Evolutionary conservation across 345 rosid genomes (phyloP).

Genomic region (Arabidopsis arenosa): DNA sequence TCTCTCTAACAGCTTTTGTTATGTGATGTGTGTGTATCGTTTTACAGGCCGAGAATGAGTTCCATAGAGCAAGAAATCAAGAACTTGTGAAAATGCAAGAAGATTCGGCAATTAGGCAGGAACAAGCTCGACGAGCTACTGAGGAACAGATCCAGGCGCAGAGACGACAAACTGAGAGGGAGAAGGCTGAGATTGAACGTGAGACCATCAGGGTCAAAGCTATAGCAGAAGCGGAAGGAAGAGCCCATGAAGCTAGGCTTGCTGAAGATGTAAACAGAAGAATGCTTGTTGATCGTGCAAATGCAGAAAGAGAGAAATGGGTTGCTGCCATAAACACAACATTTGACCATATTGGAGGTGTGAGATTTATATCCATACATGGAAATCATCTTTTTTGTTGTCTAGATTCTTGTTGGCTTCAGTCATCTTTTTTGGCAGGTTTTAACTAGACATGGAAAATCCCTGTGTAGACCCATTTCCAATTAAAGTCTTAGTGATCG

Average conservation of each 20-base stretch:
- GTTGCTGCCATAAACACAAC: slow-evolving; percentile 95
- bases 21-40: not conserved
- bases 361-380: slow-evolving; percentile 3
- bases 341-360: slow-evolving; percentile 98
- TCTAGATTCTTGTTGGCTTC: not conserved
- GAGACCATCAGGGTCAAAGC: slow-evolving; percentile 94
- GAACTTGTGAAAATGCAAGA: slow-evolving; percentile 96
- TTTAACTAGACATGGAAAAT: slow-evolving; percentile 6
- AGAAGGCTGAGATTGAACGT: slow-evolving; percentile 95
- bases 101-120: slow-evolving; percentile 88
- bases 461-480: not conserved
- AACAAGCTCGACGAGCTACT: slow-evolving; percentile 92
- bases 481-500: not conserved
- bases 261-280: slow-evolving; percentile 97
- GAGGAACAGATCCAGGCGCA: slow-evolving; percentile 99
- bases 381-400: not conserved
- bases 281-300: slow-evolving; percentile 91
- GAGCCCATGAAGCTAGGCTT: slow-evolving; percentile 97
- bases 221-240: slow-evolving; percentile 98
- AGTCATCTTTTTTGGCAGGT: not conserved
- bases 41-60: slow-evolving; percentile 87
- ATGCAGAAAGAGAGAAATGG: slow-evolving; percentile 99
- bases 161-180: slow-evolving; percentile 90
- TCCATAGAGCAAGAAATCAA: slow-evolving; percentile 87
- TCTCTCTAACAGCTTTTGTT: slow-evolving; percentile 20